Conservation (phyloP, 1,139 yeast genomes). For the Yamadazyma buinensis region DNA sequence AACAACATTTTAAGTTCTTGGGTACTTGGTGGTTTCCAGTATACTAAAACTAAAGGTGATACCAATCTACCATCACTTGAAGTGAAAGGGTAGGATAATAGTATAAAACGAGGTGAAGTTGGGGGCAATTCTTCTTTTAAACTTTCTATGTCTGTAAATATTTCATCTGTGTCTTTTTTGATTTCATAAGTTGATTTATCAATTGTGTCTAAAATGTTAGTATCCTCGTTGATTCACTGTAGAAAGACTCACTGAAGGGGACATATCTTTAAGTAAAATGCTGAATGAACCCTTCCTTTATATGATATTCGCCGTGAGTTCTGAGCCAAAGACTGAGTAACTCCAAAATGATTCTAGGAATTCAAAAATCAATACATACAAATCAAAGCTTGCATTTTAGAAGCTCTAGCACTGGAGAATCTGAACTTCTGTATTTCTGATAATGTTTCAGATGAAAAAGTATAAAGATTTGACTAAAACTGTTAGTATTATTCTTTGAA, state of each 20-base stretch:
- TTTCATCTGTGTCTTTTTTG: constrained; percentile 42
- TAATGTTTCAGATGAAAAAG: constrained; percentile 63
- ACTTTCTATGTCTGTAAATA: constrained; percentile 49
- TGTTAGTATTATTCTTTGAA: background rate
- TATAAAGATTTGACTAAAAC: constrained; percentile 47
- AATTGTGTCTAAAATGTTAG: constrained; percentile 24
- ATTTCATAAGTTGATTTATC: constrained; percentile 58
- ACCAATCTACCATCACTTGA: constrained; percentile 68
- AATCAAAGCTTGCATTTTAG: constrained; percentile 60
- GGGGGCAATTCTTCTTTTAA: constrained; percentile 78
- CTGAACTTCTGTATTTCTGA: constrained; percentile 65
- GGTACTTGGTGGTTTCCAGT: constrained; percentile 84
- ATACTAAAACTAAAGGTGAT: constrained; percentile 71
- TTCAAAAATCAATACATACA: constrained; percentile 40
- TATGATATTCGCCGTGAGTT: too few relatives aligned
- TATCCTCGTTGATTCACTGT: too few relatives aligned
- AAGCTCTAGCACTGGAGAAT: constrained; percentile 64
- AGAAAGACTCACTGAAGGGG: too few relatives aligned
- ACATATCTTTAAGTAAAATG: too few relatives aligned
- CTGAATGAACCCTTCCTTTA: too few relatives aligned
- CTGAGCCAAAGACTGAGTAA: too few relatives aligned
- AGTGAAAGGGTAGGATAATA: constrained; percentile 74
- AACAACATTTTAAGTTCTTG: constrained; percentile 80
- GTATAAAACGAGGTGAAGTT: constrained; percentile 70
- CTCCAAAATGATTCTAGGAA: too few relatives aligned